Evolutionary conservation across 2,329 filamentous ascomycete species (phyloP).

Genomic region (Talaromyces verruculosus): DNA sequence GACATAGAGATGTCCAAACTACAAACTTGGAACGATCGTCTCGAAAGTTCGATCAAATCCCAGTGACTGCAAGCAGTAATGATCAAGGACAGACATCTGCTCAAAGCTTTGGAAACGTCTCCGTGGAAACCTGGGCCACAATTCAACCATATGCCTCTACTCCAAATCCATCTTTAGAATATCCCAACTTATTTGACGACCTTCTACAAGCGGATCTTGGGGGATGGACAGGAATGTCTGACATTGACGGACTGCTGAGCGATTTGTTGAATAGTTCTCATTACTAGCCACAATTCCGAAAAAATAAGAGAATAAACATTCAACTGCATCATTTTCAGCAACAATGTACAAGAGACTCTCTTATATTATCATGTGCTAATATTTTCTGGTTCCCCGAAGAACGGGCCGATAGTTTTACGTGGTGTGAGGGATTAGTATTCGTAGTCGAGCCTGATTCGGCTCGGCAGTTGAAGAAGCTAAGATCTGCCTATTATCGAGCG

Average conservation of each 20-base stretch:
- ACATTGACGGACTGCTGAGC: conserved; percentile 35
- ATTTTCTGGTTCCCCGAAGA: neutral
- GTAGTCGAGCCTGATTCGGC: neutral
- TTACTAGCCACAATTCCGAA: neutral
- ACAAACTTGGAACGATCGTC: neutral
- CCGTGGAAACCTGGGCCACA: conserved; percentile 18
- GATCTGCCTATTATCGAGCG: neutral
- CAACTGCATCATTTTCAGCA: neutral
- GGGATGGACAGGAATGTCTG: conserved; percentile 29
- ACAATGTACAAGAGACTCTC: neutral
- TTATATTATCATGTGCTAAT: neutral
- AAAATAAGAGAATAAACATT: neutral
- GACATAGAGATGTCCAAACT: neutral
- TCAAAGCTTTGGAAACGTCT: neutral
- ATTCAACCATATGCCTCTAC: neutral
- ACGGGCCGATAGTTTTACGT: neutral
- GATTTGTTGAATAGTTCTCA: conserved; percentile 27
- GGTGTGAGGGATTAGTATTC: conserved; percentile 6
- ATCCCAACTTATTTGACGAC: conserved; percentile 28
- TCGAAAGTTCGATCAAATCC: neutral
- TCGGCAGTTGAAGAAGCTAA: neutral
- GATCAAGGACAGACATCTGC: neutral
- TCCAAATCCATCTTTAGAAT: conserved; percentile 20
- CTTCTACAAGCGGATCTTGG: conserved; percentile 28
- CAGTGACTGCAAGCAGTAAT: conserved; percentile 6